Base-by-base conservation (phyloP, 352 stramenopile genomes). In the Thraustochytrium striatum region DNA sequence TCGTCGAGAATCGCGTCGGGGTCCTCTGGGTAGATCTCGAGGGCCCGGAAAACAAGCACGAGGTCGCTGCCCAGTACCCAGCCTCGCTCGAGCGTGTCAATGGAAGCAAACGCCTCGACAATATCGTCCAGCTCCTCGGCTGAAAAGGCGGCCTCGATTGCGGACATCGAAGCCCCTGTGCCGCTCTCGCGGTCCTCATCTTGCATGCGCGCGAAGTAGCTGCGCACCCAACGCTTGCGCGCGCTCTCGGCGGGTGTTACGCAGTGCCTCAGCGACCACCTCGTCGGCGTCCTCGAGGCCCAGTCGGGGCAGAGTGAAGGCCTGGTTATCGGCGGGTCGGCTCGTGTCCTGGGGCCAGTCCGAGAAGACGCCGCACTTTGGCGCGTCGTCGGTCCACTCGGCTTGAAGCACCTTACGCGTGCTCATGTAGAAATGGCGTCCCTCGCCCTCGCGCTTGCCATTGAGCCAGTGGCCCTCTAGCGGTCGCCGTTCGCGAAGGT, bases 391-490 rank as follows among this genome's bases (percentile, higher is more conserved):
- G 16, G 90, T 87, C 91, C 91, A 96, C 81, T 95, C 89, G 39
- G 90, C 91, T 84, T 94, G 88, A 84, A 95, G 95, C 57, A 92
- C 84, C 65, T 93, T 93, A 59, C 86, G 83, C 7, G 88, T 94
- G 1, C 84, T 86, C 72, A 89, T 90, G 83, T 94, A 95, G 83
- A 89, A 90, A 75, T 89, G 94, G 39, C 87, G 83, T 28, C 91
- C 91, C 2, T 88, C 86, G 0, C 90, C 90, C 88, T 96, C 88
- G 81, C 95, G 95, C 72, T 92, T 89, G 85, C 93, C 91, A 59
- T 93, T 85, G 2, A 91, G 70, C 88, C 90, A 96, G 43, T 90
- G 85, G 8, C 92, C 92, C 61, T 93, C 85, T 95, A 98, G 0
- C 97, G 83, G 25, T 91, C 90, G 9, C 87, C 85, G 68, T 96